Conservation (phyloP, 345 rosid genomes). For the Bruguiera gymnorhiza region DNA sequence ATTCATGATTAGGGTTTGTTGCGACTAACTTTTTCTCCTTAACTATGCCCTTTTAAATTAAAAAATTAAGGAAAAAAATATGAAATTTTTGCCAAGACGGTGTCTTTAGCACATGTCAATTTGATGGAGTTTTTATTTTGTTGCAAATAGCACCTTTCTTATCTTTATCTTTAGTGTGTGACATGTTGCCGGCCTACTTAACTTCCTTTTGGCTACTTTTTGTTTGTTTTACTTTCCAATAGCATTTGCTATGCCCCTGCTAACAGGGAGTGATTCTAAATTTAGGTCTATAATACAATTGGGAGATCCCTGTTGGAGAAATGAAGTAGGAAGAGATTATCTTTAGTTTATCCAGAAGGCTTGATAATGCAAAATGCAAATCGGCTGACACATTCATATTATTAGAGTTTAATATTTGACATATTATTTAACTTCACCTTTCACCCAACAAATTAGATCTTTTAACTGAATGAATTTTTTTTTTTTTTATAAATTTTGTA, state of each 20-base stretch:
- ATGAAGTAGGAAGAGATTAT: too few relatives aligned
- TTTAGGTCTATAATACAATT: too few relatives aligned
- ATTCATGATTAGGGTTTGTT: slow-evolving; percentile 30
- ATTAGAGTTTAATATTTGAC: too few relatives aligned
- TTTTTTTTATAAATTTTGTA: too few relatives aligned
- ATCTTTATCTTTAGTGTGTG: background rate
- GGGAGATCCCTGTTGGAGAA: too few relatives aligned
- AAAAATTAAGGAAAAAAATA: background rate
- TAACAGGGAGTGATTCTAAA: background rate
- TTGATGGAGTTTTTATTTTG: background rate
- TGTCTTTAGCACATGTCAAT: background rate
- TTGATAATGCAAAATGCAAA: too few relatives aligned
- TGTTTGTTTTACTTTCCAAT: slow-evolving; percentile 37
- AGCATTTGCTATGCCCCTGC: slow-evolving; percentile 11
- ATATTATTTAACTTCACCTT: too few relatives aligned
- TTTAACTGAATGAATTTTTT: too few relatives aligned
- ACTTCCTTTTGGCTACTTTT: slow-evolving; percentile 48
- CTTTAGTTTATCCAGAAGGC: too few relatives aligned
- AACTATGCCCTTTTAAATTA: background rate
- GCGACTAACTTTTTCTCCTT: slow-evolving; percentile 11
- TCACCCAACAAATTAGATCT: too few relatives aligned
- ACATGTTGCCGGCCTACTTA: background rate
- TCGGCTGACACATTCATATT: too few relatives aligned
- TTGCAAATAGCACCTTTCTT: background rate
- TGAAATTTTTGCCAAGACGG: background rate